A percentile compares a stretch with the other conserved stretches of the same genome.
phyloP scores from a whole-genome alignment of 352 stramenopile genomes.

The Phytophthora melonis region DNA sequence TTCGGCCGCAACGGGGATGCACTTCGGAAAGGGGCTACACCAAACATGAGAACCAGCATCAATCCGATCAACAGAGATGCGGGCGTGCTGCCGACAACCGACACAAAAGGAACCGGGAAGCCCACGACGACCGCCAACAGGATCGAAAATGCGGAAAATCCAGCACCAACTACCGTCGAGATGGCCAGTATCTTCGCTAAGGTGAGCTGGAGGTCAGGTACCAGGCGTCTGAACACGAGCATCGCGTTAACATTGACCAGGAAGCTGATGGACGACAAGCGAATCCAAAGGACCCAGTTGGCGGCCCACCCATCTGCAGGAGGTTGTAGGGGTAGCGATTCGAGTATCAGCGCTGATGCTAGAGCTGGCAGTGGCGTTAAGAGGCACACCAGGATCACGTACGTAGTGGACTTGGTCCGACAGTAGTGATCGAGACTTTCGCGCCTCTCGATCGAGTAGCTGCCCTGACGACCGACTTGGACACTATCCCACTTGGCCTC shows the following conservation, averaged over 20 bases:
- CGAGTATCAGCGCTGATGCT: neutral
- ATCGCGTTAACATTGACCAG: neutral
- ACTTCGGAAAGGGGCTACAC: neutral
- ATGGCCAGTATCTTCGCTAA: neutral
- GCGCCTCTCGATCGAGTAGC: slow-evolving; percentile 10
- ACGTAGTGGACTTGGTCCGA: slow-evolving; percentile 7
- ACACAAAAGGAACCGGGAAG: slow-evolving; percentile 11
- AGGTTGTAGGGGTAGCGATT: slow-evolving; percentile 7
- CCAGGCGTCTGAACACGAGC: neutral
- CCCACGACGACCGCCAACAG: neutral
- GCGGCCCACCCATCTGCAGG: slow-evolving; percentile 15
- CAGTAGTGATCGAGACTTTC: slow-evolving; percentile 23
- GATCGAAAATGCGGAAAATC: neutral
- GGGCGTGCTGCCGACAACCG: neutral
- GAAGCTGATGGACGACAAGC: neutral
- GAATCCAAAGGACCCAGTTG: slow-evolving; percentile 26
- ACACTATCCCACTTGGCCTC: neutral
- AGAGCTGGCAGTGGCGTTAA: slow-evolving; percentile 9
- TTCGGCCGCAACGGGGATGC: neutral
- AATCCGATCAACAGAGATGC: neutral
- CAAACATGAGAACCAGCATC: slow-evolving; percentile 9
- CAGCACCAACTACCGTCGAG: neutral
- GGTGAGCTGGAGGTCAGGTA: neutral
- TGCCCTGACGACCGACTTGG: neutral
- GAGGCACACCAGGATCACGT: slow-evolving; percentile 1